Evolutionary conservation across 352 stramenopile genomes (phyloP), one percentile per base, ranked within the genome.

Genomic region (Globisporangium camurandrum): DNA sequence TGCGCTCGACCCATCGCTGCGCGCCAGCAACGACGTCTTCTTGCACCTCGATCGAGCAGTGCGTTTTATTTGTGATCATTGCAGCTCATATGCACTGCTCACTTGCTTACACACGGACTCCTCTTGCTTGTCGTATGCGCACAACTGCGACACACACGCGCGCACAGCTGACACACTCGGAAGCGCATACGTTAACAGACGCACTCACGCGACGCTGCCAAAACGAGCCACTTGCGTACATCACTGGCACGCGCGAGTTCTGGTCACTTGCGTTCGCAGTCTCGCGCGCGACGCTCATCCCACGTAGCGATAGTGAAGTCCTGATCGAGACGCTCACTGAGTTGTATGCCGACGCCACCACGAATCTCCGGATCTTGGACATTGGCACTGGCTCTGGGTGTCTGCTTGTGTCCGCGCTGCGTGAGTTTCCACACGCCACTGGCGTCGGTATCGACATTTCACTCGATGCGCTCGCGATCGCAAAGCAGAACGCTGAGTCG

Each of bases 291-390:
- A 90, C 78, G 24, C 69, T 93, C 30, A 90, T 93, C 48, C 81
- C 81, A 30, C 76, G 81, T n/a, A 83, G 66, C 31, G 81, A 93
- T 49, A 90, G 76, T 43, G 81, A 93, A 64, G 64, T 86, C 20
- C 70, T 93, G 6, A 76, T 93, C 51, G 78, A 93, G 24, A 77
- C 74, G 31, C 58, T 90, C 6, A 41, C 66, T 53, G 46, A 57
- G 2, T 51, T 75, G 58, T 87, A 84, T 41, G 46, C 66, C 16
- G 31, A 69, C 8, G 54, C 59, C 2, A 31, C 50, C 27, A n/a
- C n/a, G n/a, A n/a, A n/a, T n/a, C 49, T 93, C 39, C 43, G 46
- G 11, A 75, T 93, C 40, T 45, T 93, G 36, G 82, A 93, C 39
- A 57, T 88, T 40, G 78, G 82, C 7, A 89, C 82, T 0, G 82